phyloP scores from a whole-genome alignment of 2,329 filamentous ascomycete species.

The Emydomyces testavorans region DNA sequence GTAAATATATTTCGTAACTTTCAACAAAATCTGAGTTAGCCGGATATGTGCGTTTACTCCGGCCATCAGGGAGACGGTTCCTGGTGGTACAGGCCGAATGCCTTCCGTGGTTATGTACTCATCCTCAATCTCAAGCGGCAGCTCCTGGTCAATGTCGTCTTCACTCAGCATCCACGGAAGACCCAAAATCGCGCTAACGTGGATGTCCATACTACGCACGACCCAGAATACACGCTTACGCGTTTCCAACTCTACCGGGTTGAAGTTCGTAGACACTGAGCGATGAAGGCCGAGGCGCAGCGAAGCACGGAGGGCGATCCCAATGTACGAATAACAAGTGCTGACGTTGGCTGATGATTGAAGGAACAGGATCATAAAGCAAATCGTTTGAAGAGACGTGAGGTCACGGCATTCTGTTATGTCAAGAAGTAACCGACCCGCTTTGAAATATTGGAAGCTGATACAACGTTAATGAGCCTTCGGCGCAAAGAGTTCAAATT shows the following conservation, averaged over 20 bases:
- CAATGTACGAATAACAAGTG: slow-evolving; percentile 69
- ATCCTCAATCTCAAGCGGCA: slow-evolving; percentile 37
- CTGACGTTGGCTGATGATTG: slow-evolving; percentile 69
- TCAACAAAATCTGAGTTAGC: slow-evolving; percentile 46
- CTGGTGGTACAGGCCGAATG: slow-evolving; percentile 45
- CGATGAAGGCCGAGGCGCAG: slow-evolving; percentile 68
- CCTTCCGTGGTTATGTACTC: slow-evolving; percentile 37
- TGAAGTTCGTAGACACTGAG: slow-evolving; percentile 55
- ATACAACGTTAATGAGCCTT: slow-evolving; percentile 12
- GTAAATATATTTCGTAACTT: slow-evolving; percentile 54
- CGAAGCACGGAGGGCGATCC: slow-evolving; percentile 64
- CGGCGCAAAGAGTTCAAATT: background rate
- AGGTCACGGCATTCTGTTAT: slow-evolving; percentile 58
- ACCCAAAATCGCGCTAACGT: slow-evolving; percentile 40
- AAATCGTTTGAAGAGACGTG: slow-evolving; percentile 59
- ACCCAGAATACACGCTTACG: slow-evolving; percentile 53
- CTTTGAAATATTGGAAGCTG: slow-evolving; percentile 64
- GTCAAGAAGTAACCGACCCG: slow-evolving; percentile 53
- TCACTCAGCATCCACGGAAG: slow-evolving; percentile 40
- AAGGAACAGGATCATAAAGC: slow-evolving; percentile 71
- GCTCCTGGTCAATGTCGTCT: slow-evolving; percentile 42
- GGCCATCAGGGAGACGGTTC: slow-evolving; percentile 45
- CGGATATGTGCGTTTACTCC: slow-evolving; percentile 51
- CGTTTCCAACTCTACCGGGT: slow-evolving; percentile 61
- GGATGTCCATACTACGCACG: slow-evolving; percentile 41